Percentiles rank a stretch among this genome's conserved stretches.
phyloP scores from a whole-genome alignment of 2,329 filamentous ascomycete genomes.

The Botrytis fragariae region DNA sequence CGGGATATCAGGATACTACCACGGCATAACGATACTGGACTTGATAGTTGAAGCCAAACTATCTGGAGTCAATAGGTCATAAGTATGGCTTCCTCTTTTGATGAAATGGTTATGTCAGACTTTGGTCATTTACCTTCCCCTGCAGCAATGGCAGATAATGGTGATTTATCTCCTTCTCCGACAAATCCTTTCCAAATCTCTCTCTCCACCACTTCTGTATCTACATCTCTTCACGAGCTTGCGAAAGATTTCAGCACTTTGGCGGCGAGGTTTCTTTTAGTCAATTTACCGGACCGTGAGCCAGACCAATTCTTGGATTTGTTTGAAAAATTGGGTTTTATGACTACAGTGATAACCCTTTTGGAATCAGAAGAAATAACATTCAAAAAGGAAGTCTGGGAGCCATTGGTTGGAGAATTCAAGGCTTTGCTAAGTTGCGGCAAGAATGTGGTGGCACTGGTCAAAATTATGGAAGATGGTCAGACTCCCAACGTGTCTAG shows the following conservation, averaged over 20 bases:
- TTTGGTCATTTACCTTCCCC: not conserved
- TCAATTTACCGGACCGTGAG: not conserved
- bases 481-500: not conserved
- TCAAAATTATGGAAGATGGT: not conserved
- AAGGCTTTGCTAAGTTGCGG: not conserved
- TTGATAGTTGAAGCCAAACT: not conserved
- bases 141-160: not conserved
- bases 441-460: not conserved
- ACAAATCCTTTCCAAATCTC: not conserved
- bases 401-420: not conserved
- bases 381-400: not conserved
- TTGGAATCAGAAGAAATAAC: not conserved
- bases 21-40: not conserved
- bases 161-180: not conserved
- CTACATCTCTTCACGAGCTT: not conserved
- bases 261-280: no score
- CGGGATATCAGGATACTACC: not conserved
- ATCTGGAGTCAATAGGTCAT: not conserved
- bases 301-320: not conserved
- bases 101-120: not conserved
- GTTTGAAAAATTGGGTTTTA: not conserved
- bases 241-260: not conserved
- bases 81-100: not conserved
- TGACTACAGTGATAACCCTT: accelerated
- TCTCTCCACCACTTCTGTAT: not conserved